Percentiles rank a stretch among this genome's conserved stretches.
phyloP scores from a whole-genome alignment of 768 basidiomycete genomes.

The Termitomyces sp. region DNA sequence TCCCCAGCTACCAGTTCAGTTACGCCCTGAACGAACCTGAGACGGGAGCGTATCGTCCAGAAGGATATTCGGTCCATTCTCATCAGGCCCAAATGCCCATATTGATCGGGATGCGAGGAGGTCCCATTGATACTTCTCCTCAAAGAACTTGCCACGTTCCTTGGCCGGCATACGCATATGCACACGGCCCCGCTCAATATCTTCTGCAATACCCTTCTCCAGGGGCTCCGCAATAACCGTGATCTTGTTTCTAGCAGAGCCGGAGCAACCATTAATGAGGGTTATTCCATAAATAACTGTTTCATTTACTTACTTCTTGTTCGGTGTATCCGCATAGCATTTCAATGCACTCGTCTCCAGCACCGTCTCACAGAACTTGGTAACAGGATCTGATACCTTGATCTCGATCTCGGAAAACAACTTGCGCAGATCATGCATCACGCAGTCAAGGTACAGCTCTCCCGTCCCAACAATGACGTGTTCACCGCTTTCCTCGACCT shows the following conservation, averaged over 20 bases:
- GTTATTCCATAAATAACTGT: neutral
- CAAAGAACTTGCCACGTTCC: slow-evolving; percentile 93
- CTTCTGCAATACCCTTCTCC: slow-evolving; percentile 93
- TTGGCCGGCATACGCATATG: slow-evolving; percentile 94
- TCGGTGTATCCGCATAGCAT: slow-evolving; percentile 98
- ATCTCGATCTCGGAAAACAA: slow-evolving; percentile 98
- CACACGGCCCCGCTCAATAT: slow-evolving; percentile 90
- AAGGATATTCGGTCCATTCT: slow-evolving; percentile 89
- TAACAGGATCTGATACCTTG: slow-evolving; percentile 99
- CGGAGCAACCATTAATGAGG: neutral
- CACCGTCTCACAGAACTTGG: slow-evolving; percentile 97
- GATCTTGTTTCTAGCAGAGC: slow-evolving; percentile 76
- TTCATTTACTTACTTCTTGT: slow-evolving; percentile 79
- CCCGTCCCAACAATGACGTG: slow-evolving; percentile 97
- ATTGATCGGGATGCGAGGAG: slow-evolving; percentile 95
- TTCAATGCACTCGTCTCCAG: slow-evolving; percentile 96
- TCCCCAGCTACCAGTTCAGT: neutral
- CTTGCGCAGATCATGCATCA: slow-evolving; percentile 91
- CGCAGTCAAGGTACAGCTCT: slow-evolving; percentile 93
- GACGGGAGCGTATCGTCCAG: slow-evolving; percentile 96
- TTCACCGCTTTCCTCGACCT: slow-evolving; percentile 98
- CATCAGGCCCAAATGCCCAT: slow-evolving; percentile 99
- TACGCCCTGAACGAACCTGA: slow-evolving; percentile 47
- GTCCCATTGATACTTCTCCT: slow-evolving; percentile 98
- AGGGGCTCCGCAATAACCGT: slow-evolving; percentile 99